Evolutionary conservation across 116 monocot genomes (phyloP).

Genomic region (Trichopus zeylanicus): DNA sequence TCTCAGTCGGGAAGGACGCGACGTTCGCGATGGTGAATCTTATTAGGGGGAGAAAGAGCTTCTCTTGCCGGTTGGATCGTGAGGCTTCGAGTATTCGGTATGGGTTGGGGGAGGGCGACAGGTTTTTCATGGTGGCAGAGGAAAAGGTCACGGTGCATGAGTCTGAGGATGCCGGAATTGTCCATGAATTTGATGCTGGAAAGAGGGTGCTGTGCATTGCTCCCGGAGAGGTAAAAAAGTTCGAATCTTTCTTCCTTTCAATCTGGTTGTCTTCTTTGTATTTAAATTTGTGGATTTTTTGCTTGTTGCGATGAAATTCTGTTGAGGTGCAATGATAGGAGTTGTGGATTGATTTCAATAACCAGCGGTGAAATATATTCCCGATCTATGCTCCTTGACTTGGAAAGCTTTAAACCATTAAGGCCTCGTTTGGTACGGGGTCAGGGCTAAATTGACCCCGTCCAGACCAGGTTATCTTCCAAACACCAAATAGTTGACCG

Average conservation of each 20-base stretch:
- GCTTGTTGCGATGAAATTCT: background rate
- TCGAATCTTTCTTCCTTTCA: background rate
- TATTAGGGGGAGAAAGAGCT: constrained; percentile 63
- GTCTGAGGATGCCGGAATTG: constrained; percentile 65
- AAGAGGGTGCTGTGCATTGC: constrained; percentile 64
- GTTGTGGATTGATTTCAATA: too few species aligned
- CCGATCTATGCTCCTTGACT: too few species aligned
- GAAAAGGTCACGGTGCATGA: constrained; percentile 57
- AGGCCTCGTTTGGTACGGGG: too few species aligned
- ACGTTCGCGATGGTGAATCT: constrained; percentile 74
- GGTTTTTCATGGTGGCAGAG: constrained; percentile 60
- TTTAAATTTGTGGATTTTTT: background rate
- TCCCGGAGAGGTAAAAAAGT: constrained; percentile 47
- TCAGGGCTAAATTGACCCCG: too few species aligned
- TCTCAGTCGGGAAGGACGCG: constrained; percentile 55
- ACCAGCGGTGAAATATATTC: too few species aligned
- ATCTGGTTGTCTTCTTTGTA: too few species aligned
- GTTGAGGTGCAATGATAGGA: too few species aligned
- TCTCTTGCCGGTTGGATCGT: constrained; percentile 52
- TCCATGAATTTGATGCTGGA: constrained; percentile 34
- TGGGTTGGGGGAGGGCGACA: constrained; percentile 27
- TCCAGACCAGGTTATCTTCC: too few species aligned
- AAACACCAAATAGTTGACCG: too few species aligned
- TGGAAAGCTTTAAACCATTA: too few species aligned
- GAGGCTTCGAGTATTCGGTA: constrained; percentile 68